A percentile compares a stretch with the other conserved stretches of the same genome.
Evolutionary conservation across 2,329 filamentous ascomycete genomes (phyloP).

Genomic region (Verticillium dahliae): DNA sequence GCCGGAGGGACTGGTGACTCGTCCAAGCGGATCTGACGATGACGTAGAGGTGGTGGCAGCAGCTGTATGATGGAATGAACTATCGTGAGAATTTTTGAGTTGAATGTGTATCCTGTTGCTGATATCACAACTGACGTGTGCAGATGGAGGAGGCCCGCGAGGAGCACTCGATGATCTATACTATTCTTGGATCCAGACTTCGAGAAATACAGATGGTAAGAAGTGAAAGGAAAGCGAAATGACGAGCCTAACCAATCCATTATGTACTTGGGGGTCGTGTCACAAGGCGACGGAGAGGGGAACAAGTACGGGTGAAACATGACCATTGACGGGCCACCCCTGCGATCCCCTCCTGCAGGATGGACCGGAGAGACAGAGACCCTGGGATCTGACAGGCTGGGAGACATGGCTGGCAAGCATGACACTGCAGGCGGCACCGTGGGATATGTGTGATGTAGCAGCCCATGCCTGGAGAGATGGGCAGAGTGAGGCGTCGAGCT

Average conservation of each 20-base stretch:
- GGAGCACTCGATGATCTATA: background rate
- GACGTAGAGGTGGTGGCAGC: background rate
- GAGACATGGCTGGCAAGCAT: background rate
- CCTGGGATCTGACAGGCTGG: background rate
- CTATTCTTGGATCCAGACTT: background rate
- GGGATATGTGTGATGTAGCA: background rate
- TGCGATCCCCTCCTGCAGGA: background rate
- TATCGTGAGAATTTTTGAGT: no score
- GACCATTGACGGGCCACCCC: background rate
- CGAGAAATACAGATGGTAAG: background rate
- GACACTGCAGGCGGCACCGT: background rate
- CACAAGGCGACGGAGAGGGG: background rate
- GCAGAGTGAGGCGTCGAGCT: background rate
- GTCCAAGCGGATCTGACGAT: constrained; percentile 3
- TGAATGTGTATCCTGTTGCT: background rate
- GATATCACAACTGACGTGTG: background rate
- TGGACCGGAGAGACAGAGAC: background rate
- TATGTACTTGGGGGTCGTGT: background rate
- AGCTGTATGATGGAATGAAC: background rate
- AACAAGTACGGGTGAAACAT: background rate
- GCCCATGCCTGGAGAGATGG: background rate
- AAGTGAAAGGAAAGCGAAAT: background rate
- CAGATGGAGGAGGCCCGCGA: background rate
- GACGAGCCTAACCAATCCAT: background rate
- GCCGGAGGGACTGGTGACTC: background rate